These are phyloP conservation scores for Lachancea sp. DNA, from an alignment of 805 yeast genomes.

Conservation along the genomic window DNA sequence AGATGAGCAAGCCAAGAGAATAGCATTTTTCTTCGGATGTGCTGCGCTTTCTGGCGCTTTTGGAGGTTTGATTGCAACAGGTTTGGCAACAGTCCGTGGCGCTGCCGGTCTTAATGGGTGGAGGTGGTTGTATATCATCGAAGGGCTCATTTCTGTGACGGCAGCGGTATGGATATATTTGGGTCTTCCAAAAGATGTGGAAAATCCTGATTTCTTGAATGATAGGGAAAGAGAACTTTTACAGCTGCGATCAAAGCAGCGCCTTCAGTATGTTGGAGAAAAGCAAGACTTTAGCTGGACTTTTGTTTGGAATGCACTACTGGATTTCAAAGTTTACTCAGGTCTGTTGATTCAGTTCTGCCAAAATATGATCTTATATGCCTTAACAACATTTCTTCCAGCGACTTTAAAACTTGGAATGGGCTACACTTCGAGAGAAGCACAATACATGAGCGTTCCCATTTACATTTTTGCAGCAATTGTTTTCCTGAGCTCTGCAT, in stretches of 20 bases:
- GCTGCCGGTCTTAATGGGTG: constrained; percentile 31
- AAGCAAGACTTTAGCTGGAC: constrained; percentile 24
- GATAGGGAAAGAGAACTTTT: constrained; percentile 28
- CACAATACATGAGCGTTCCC: constrained; percentile 39
- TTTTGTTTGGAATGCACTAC: constrained; percentile 31
- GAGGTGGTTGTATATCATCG: constrained; percentile 37
- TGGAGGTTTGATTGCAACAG: constrained; percentile 39
- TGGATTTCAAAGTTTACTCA: constrained; percentile 34
- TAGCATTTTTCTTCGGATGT: constrained; percentile 35
- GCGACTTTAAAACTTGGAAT: constrained; percentile 30
- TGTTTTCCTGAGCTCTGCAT: constrained; percentile 23
- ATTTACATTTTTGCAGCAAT: constrained; percentile 34
- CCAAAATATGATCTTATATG: constrained; percentile 38
- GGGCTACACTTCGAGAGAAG: constrained; percentile 23
- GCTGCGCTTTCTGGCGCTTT: constrained; percentile 28
- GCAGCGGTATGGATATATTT: constrained; percentile 25
- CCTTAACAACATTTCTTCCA: constrained; percentile 39
- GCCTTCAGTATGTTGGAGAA: constrained; percentile 25
- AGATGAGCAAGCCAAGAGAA: constrained; percentile 34
- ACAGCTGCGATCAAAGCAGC: constrained; percentile 15
- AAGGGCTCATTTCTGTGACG: constrained; percentile 33
- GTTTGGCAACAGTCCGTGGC: constrained; percentile 27
- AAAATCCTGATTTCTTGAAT: constrained; percentile 28
- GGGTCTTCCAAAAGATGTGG: constrained; percentile 33
- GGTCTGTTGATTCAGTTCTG: constrained; percentile 40